Base-by-base conservation (phyloP, 306 rosid species). In the Casuarina glauca region DNA sequence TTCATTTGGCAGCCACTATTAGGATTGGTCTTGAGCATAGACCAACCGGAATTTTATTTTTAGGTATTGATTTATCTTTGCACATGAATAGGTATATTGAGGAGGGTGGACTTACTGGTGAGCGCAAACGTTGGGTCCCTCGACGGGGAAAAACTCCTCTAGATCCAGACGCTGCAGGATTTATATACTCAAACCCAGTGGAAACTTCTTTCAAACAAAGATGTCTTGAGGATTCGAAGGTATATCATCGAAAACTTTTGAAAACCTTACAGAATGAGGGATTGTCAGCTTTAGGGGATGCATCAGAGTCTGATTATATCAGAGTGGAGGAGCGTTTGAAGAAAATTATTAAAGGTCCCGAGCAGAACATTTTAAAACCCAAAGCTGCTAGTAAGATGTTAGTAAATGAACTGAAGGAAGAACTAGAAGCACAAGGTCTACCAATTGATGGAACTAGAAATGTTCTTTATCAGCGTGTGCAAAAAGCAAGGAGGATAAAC, bases 31-130 rank as follows among this genome's bases (percentile, higher is more conserved):
- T 80, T 39, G n/a, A 68, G 12, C 75, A 70, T 72, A 44, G 26
- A 32, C 52, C 60, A 48, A 68, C 53, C 10, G 26, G 58, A 49
- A 19, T 72, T 16, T 64, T 67, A 51, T 72, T 66, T 3, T 72
- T 70, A 46, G 72, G 61, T 61, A 32, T 78, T 81, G 45, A 46
- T 80, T 26, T 72, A 58, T 77, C 69, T 74, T 68, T 78, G 39
- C 79, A 55, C 73, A 81, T 86, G 82, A 81, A 83, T 73, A 95
- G 97, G 77, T 95, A 91, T 77, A 54, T 88, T 82, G 87, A 78
- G 52, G 97, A 95, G 89, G 99, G 99, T 73, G 99, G 99, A 73
- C 97, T 92, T 61, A 93, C 96, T 52, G 97, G 99, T 82, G 99
- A 93, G 73, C 97, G 99, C 77, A 95, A 91, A 82, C 87, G 97